A percentile compares a stretch with the other conserved stretches of the same genome.
Conservation (phyloP, 305 asterid genomes). For the Fraxinus angustifolia region DNA sequence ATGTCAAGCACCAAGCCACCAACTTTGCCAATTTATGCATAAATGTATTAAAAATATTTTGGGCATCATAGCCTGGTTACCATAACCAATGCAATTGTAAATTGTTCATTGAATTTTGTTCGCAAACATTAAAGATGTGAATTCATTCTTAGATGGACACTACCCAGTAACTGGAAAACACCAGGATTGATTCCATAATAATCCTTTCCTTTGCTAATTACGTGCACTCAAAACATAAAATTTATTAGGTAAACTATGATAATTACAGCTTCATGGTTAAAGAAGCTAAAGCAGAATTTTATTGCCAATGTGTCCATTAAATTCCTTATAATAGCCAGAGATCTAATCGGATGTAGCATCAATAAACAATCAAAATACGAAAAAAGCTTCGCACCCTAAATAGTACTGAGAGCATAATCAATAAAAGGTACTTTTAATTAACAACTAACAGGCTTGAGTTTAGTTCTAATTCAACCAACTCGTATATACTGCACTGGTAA, state of each 20-base stretch:
- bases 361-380: background rate
- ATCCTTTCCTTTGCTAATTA: background rate
- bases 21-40: background rate
- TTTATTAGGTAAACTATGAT: background rate
- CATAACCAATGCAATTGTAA: background rate
- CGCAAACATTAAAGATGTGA: background rate
- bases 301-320: background rate
- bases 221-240: background rate
- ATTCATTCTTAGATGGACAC: background rate
- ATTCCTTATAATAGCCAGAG: background rate
- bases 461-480: background rate
- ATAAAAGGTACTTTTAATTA: background rate
- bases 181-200: background rate
- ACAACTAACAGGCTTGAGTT: background rate
- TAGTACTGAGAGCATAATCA: background rate
- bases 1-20: background rate
- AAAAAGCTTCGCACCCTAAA: background rate
- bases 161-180: background rate
- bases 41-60: background rate
- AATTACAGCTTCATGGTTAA: background rate
- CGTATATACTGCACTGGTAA: background rate
- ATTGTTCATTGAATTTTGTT: background rate
- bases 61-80: background rate
- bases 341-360: background rate
- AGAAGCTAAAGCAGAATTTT: background rate